Conservation (phyloP, 108 stramenopile genomes). For the Nitzschia putrida region DNA sequence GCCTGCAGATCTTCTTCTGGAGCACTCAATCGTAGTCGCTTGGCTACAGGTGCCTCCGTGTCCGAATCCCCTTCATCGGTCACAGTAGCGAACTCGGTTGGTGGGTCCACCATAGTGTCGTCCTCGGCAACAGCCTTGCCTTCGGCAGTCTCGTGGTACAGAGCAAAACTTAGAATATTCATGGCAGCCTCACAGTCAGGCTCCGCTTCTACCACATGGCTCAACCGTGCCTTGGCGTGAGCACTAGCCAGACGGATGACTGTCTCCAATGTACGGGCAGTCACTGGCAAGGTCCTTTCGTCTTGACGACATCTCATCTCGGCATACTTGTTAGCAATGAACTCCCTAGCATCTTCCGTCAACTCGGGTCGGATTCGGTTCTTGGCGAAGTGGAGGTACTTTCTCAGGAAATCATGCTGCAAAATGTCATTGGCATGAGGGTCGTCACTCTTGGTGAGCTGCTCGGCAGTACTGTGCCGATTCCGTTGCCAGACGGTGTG, state of each 20-base stretch:
- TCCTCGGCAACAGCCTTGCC: conserved; percentile 14
- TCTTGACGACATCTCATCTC: conserved; percentile 92
- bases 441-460: conserved; percentile 46
- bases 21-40: conserved; percentile 23
- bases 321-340: conserved; percentile 94
- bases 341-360: conserved; percentile 91
- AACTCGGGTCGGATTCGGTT: conserved; percentile 87
- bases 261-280: conserved; percentile 97
- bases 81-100: conserved; percentile 4
- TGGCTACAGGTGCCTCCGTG: conserved; percentile 28
- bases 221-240: conserved; percentile 91
- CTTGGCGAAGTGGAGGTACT: conserved; percentile 98
- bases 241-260: conserved; percentile 97
- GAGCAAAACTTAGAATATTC: conserved; percentile 87
- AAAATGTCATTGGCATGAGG: conserved; percentile 79
- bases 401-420: conserved; percentile 93
- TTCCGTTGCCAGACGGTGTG: conserved; percentile 78
- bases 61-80: conserved; percentile 48
- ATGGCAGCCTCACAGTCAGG: conserved; percentile 79
- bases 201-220: conserved; percentile 66
- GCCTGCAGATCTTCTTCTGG: conserved; percentile 25
- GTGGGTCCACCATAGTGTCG: conserved; percentile 3
- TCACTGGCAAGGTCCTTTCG: conserved; percentile 89
- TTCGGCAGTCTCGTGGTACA: conserved; percentile 80
- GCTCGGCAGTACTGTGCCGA: conserved; percentile 32